A percentile compares a stretch with the other conserved stretches of the same genome.
phyloP scores from a whole-genome alignment of 2,329 filamentous ascomycete genomes.

The Plenodomus biglobosus region DNA sequence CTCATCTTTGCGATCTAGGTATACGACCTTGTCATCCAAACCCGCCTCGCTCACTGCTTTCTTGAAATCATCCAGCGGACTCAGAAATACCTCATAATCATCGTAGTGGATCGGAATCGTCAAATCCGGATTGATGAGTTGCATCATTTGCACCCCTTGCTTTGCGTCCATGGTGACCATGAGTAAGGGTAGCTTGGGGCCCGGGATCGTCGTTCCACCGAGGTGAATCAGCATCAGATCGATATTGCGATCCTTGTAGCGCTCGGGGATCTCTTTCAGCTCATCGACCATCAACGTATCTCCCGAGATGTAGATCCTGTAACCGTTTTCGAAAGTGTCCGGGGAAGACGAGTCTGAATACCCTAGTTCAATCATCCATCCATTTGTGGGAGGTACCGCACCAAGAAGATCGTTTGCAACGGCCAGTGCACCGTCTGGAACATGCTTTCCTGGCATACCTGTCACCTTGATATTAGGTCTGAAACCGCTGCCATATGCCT shows the following conservation, averaged over 20 bases:
- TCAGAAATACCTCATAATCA: conserved; percentile 62
- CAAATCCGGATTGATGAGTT: conserved; percentile 60
- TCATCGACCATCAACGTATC: conserved; percentile 66
- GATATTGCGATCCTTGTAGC: conserved; percentile 57
- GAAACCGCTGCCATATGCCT: conserved; percentile 5
- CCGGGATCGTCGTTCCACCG: conserved; percentile 66
- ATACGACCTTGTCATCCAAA: conserved; percentile 57
- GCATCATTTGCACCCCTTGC: conserved; percentile 63
- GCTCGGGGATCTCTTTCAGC: conserved; percentile 60
- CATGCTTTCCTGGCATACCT: conserved; percentile 66
- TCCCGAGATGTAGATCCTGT: conserved; percentile 66
- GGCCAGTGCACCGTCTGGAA: conserved; percentile 50
- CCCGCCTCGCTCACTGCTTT: conserved; percentile 57
- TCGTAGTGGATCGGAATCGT: conserved; percentile 55
- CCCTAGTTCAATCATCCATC: conserved; percentile 67
- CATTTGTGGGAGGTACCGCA: conserved; percentile 65
- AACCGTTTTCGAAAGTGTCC: conserved; percentile 50
- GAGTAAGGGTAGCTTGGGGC: conserved; percentile 59
- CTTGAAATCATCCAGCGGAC: conserved; percentile 62
- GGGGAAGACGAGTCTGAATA: conserved; percentile 35
- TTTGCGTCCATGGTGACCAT: conserved; percentile 71
- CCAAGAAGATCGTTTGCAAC: conserved; percentile 52
- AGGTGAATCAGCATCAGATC: conserved; percentile 69
- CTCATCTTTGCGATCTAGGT: conserved; percentile 61
- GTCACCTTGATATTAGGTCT: conserved; percentile 58